Conservation (phyloP, 495 filamentous ascomycete genomes). For the Aspergillus haitiensis region DNA sequence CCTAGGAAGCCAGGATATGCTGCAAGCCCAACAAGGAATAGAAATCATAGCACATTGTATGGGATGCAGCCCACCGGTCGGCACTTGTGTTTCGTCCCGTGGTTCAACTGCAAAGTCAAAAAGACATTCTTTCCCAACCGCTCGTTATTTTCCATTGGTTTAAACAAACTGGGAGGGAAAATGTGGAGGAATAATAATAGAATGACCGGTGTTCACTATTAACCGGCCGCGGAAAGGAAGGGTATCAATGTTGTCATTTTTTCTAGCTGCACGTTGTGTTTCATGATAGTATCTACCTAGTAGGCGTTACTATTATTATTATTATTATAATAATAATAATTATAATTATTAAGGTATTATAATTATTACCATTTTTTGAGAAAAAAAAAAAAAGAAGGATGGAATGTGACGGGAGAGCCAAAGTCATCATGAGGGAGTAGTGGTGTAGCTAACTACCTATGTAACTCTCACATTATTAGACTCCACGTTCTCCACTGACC, state of each 20-base stretch:
- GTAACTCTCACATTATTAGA: not conserved
- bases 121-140: not conserved
- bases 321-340: not conserved
- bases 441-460: not conserved
- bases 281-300: too few species aligned
- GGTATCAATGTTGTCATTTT: not conserved
- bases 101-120: not conserved
- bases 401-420: not conserved
- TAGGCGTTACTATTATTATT: too few species aligned
- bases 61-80: slow-evolving; percentile 8
- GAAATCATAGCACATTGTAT: slow-evolving; percentile 2
- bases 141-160: too few species aligned
- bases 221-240: not conserved
- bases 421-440: not conserved
- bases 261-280: not conserved
- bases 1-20: slow-evolving; percentile 6
- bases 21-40: slow-evolving; percentile 16
- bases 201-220: not conserved
- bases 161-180: too few species aligned
- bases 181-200: not conserved
- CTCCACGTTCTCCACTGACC: slow-evolving; percentile 13
- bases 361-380: not conserved
- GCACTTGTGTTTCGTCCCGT: slow-evolving; percentile 10
- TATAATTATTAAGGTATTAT: too few species aligned
- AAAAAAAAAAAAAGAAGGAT: not conserved